Base-by-base conservation (phyloP, 345 rosid genomes). In the Leavenworthia alabamica region DNA sequence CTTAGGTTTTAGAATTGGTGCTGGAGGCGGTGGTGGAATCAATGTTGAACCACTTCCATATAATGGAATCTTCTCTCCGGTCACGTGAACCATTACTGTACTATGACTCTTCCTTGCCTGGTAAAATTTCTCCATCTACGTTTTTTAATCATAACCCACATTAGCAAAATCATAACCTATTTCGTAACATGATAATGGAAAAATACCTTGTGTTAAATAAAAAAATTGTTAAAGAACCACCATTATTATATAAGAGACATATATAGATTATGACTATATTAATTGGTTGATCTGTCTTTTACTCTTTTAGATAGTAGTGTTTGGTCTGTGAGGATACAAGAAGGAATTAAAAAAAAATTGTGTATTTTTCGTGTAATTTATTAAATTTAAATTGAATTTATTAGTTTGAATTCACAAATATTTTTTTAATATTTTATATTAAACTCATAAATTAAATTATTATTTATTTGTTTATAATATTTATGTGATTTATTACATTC, bases 21-120 rank as follows among this genome's bases (percentile, higher is more conserved):
- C 88, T 3, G 97, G 96, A 1, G 82, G 23, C 1, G 83, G 27
- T 0, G 83, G 75, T 29, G 89, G 91, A 0, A 84, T 63, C 29
- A 95, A 73, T 1, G 78, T 84, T 62, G 82, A 81, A 51, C 94
- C 96, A 50, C 90, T 83, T 42, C 99, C 99, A 60, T 93, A 89
- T 61, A 93, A 51, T 0, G 99, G 99, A 31, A 89, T 86, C 80
- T 73, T 83, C 59, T 86, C 72, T 4, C 96, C 86, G 44, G 41
- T 75, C 13, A 93, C 80, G 6, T 75, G 62, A 1, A 93, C 67
- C 15, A 73, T 37, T 27, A 86, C 88, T 10, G 78, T 70, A 54
- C 85, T 79, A 6, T 89, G 79, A 61, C 96, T 84, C 62, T 81
- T 93, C 79, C 99, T 85, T 16, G 81, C 64, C 54, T 93, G 97